Base-by-base conservation (phyloP, 140 eudicot species). In the Bidens hawaiensis region DNA sequence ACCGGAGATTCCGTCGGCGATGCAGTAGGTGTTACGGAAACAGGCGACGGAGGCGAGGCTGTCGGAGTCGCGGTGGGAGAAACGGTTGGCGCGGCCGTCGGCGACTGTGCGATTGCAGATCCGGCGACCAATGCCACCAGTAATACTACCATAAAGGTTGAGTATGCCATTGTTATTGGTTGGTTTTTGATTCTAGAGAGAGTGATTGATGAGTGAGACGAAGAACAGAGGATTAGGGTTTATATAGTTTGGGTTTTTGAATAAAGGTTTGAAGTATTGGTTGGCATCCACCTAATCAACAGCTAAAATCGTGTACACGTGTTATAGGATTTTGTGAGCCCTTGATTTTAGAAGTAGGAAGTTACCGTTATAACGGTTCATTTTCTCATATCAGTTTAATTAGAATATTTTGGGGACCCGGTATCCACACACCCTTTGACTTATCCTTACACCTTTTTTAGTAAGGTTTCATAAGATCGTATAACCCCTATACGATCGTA, bases 61-160 rank as follows among this genome's bases (percentile, higher is more conserved):
- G 55, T 36, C 23, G 81, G 81, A 15, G 83, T 33, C 0, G 76
- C 69, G 1, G 47, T 36, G 5, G 94, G 88, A 15, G 88, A 56
- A 28, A 75, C 79, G 5, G 78, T 64, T 24, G 89, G 89, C 6
- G 89, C 66, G 21, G 74, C 71, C 12, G 51, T 74, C 1, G 89
- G 94, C 6, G 87, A 72, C 64, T 86, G 90, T 47, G 90, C 76
- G 12, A 80, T 2, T 4, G 81, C 90, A 11, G 87, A 76, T 72
- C 77, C 82, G 18, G 78, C 84, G 6, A 82, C 40, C 56, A 79
- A 33, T 26, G 86, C 79, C 40, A 79, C 58, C 10, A 80, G 31
- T 15, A 81, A 21, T 1, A 53, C 78, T n/a, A 69, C 13, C 46
- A 77, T 8, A 1, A 71, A 25, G 48, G 59, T 56, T 3, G 83